Conservation (phyloP, 257 asterid genomes). For the Coffea eugenioides region DNA sequence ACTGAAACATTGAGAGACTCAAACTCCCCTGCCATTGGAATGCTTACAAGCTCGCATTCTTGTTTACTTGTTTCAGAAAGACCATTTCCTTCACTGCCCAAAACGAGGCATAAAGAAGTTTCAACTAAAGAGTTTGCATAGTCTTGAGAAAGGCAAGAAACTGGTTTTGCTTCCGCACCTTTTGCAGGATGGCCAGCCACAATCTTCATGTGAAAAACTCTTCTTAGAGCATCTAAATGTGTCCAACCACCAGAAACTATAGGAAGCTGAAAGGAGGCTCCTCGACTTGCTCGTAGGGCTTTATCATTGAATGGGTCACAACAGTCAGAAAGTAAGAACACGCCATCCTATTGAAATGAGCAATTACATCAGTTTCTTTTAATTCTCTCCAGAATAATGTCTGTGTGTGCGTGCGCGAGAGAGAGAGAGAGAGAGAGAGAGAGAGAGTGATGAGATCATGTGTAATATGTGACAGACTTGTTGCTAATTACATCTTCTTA, state of each 20-base stretch:
- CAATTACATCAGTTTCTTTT: not conserved
- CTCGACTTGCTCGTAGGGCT: slow-evolving; percentile 86
- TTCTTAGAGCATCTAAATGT: slow-evolving; percentile 40
- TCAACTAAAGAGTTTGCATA: slow-evolving; percentile 52
- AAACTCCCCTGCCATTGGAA: slow-evolving; percentile 84
- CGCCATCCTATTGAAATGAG: slow-evolving; percentile 58
- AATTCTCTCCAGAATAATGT: not conserved
- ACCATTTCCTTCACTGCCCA: slow-evolving; percentile 93
- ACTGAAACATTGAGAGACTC: slow-evolving; percentile 96
- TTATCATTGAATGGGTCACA: slow-evolving; percentile 98
- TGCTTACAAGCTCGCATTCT: slow-evolving; percentile 67
- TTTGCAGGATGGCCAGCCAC: slow-evolving; percentile 79
- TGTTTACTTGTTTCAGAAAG: slow-evolving; percentile 55
- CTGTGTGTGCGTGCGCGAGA: not conserved
- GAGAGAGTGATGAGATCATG: not conserved
- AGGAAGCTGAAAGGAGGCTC: slow-evolving; percentile 90
- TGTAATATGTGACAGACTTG: not conserved
- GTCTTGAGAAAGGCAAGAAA: slow-evolving; percentile 42
- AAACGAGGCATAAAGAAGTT: slow-evolving; percentile 61
- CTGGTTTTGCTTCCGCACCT: slow-evolving; percentile 28
- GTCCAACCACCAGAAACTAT: slow-evolving; percentile 75
- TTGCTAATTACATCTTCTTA: not conserved
- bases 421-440: not conserved
- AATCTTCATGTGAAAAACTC: slow-evolving; percentile 57
- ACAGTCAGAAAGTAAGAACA: slow-evolving; percentile 83